Percentiles rank a stretch among this genome's conserved stretches.
phyloP scores from a whole-genome alignment of 192 early-diverging fungal species.

The Rhizoclosmatium sp. region DNA sequence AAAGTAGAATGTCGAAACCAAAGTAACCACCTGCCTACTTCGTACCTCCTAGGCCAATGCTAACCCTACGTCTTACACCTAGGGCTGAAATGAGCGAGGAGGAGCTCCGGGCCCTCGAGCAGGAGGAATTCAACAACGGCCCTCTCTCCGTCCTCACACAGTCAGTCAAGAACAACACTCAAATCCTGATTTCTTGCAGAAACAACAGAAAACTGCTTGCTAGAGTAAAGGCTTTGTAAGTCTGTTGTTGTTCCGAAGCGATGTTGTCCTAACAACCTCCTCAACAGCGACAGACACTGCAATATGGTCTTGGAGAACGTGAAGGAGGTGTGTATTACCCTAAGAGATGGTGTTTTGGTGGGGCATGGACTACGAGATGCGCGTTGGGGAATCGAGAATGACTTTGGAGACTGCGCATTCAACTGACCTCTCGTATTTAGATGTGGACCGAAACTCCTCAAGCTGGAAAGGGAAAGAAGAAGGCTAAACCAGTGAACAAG shows the following conservation, averaged over 20 bases:
- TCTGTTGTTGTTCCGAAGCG: neutral
- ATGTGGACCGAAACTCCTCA: slow-evolving; percentile 98
- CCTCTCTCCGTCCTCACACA: slow-evolving; percentile 92
- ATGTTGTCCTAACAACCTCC: neutral
- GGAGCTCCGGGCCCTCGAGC: slow-evolving; percentile 89
- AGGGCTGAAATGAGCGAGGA: slow-evolving; percentile 79
- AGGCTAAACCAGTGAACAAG: slow-evolving; percentile 95
- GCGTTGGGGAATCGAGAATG: neutral
- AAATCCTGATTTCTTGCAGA: slow-evolving; percentile 93
- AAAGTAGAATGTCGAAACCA: neutral
- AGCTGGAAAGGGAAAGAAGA: slow-evolving; percentile 89
- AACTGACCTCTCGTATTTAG: slow-evolving; percentile 40
- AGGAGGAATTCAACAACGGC: slow-evolving; percentile 95
- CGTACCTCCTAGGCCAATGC: neutral
- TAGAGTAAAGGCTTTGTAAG: slow-evolving; percentile 93
- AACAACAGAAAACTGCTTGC: slow-evolving; percentile 99
- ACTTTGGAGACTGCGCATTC: neutral
- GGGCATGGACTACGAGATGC: too few relatives aligned
- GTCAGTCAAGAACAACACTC: slow-evolving; percentile 94
- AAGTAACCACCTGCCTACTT: neutral
- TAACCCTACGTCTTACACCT: neutral
- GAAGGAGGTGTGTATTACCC: slow-evolving; percentile 73
- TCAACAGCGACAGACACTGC: slow-evolving; percentile 88
- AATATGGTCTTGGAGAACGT: slow-evolving; percentile 99
- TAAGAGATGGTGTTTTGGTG: too few relatives aligned